Percentiles rank a stretch among this genome's conserved stretches.
These are phyloP conservation scores for Buddleja alternifolia DNA, from an alignment of 257 asterid species.

Conservation along the genomic window DNA sequence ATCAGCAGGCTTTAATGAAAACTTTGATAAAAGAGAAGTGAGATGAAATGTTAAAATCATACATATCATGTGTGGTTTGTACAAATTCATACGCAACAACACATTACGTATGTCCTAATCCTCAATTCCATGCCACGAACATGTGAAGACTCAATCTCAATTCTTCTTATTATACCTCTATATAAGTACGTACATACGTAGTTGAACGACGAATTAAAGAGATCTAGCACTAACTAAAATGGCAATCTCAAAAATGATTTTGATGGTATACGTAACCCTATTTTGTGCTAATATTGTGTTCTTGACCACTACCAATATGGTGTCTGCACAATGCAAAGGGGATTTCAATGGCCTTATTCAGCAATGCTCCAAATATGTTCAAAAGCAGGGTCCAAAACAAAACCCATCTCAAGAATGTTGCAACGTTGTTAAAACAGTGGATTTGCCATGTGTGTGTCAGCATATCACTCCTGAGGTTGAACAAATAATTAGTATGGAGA, in stretches of 20 bases:
- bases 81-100: too few species aligned
- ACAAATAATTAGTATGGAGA: conserved; percentile 60
- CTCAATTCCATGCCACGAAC: too few species aligned
- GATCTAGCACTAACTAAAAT: conserved; percentile 10
- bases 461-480: conserved; percentile 47
- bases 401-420: conserved; percentile 61
- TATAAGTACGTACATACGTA: too few species aligned
- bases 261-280: conserved; percentile 26
- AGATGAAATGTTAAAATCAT: too few species aligned
- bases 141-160: too few species aligned
- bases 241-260: conserved; percentile 25
- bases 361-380: conserved; percentile 58
- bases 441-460: conserved; percentile 54
- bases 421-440: conserved; percentile 41
- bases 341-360: conserved; percentile 54
- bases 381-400: conserved; percentile 43
- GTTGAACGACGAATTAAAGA: too few species aligned
- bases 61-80: too few species aligned
- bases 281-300: conserved; percentile 10
- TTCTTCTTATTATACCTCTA: too few species aligned
- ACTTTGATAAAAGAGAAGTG: too few species aligned
- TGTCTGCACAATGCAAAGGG: conserved; percentile 63
- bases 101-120: too few species aligned
- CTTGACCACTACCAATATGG: conserved; percentile 30
- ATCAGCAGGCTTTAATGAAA: too few species aligned